phyloP scores from a whole-genome alignment of 2,329 filamentous ascomycete species.

The Pezicula neosporulosa region DNA sequence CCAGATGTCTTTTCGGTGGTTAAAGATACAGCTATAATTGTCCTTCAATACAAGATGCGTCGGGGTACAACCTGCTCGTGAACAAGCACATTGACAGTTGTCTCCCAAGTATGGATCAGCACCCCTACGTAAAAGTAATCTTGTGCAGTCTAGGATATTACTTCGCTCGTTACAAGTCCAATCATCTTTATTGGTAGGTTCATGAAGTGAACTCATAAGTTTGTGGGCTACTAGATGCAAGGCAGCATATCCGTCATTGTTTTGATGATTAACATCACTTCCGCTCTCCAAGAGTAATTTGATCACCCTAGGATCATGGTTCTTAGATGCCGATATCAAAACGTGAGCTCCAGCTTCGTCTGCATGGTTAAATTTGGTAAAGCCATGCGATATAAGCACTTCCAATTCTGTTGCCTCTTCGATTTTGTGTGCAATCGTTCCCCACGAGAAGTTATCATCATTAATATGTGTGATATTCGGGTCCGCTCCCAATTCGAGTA shows the following conservation, averaged over 20 bases:
- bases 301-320: neutral
- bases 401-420: neutral
- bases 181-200: neutral
- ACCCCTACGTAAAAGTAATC: neutral
- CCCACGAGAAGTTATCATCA: neutral
- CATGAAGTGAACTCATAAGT: neutral
- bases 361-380: neutral
- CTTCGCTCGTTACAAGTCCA: neutral
- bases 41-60: neutral
- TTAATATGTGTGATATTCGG: neutral
- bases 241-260: neutral
- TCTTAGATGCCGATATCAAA: neutral
- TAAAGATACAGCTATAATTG: neutral
- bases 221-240: neutral
- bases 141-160: neutral
- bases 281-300: neutral
- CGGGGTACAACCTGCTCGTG: neutral
- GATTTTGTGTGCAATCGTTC: neutral
- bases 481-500: slow-evolving; percentile 1
- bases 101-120: slow-evolving; percentile 1
- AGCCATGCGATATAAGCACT: neutral
- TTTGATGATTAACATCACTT: neutral
- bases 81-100: slow-evolving; percentile 1
- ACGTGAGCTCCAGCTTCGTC: neutral
- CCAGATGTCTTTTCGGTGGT: neutral